phyloP scores from a whole-genome alignment of 2,329 filamentous ascomycete genomes.

The Ceratocystis ficicola region DNA sequence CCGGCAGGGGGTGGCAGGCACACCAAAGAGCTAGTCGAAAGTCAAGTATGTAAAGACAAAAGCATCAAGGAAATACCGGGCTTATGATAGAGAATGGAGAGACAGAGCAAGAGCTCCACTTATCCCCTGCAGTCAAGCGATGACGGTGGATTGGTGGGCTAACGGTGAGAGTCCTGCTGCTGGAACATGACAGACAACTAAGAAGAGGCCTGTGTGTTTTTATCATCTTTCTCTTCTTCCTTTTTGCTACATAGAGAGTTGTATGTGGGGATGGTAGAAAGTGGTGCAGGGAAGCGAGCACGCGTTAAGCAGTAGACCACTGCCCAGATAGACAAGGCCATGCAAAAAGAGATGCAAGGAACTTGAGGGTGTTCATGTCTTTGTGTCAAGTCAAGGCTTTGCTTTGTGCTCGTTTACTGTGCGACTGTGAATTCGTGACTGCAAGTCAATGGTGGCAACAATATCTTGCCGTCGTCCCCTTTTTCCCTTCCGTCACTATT shows the following conservation, averaged over 20 bases:
- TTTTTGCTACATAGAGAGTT: background rate
- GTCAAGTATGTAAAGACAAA: too few relatives aligned
- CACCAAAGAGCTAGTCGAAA: background rate
- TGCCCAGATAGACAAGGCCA: background rate
- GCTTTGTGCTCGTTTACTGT: background rate
- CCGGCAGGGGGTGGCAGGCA: background rate
- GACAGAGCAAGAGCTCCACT: background rate
- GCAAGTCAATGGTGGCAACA: too few relatives aligned
- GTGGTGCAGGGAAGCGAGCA: background rate
- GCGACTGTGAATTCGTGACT: background rate
- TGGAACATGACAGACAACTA: background rate
- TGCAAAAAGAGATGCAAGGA: background rate
- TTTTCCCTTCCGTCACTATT: too few relatives aligned
- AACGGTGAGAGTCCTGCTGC: constrained; percentile 1
- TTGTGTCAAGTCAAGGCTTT: background rate
- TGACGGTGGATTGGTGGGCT: background rate
- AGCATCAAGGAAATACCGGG: background rate
- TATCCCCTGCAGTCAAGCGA: background rate
- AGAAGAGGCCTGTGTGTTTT: background rate
- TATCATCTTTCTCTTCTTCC: background rate
- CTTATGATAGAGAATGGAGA: background rate
- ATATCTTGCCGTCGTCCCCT: too few relatives aligned
- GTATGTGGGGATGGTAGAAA: background rate
- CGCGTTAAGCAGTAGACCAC: too few relatives aligned
- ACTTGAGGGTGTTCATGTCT: background rate